Evolutionary conservation across 441 rosid species (phyloP).

Genomic region (Gossypium trilobum): DNA sequence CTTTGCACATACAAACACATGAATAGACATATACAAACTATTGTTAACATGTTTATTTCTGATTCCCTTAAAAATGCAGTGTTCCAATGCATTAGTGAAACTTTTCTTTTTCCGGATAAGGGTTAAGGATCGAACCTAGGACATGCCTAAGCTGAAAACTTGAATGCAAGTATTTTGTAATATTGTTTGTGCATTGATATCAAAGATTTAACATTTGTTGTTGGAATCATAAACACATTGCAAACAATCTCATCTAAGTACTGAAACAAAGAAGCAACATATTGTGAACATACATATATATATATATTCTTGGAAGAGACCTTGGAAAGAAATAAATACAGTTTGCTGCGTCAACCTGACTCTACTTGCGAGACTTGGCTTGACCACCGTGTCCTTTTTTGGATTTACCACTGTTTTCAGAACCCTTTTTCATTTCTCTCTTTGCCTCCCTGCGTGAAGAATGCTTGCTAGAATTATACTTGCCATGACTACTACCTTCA

Average conservation of each 20-base stretch:
- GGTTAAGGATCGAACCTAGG: no score
- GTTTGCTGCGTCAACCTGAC: neutral
- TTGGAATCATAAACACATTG: constrained; percentile 9
- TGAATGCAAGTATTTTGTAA: neutral
- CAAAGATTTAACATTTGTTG: neutral
- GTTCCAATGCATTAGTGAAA: no score
- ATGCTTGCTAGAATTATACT: constrained; percentile 18
- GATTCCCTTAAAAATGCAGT: neutral
- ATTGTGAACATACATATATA: neutral
- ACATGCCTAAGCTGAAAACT: no score
- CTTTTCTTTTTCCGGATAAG: no score
- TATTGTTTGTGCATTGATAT: constrained; percentile 3
- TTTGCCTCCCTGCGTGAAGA: constrained; percentile 27
- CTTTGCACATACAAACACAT: constrained; percentile 11
- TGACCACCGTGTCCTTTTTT: constrained; percentile 14
- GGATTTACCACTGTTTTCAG: constrained; percentile 20
- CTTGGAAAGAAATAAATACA: constrained; percentile 2
- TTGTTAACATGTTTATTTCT: neutral
- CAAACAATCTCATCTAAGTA: neutral
- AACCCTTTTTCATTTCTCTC: constrained; percentile 37
- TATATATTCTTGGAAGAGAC: constrained; percentile 10
- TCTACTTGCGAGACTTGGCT: constrained; percentile 28
- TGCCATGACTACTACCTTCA: constrained; percentile 7
- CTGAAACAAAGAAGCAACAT: constrained; percentile 6
- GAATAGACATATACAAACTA: constrained; percentile 7